phyloP scores from a whole-genome alignment of 1,139 yeast species.

The Nakaseomyces nivariensis region DNA sequence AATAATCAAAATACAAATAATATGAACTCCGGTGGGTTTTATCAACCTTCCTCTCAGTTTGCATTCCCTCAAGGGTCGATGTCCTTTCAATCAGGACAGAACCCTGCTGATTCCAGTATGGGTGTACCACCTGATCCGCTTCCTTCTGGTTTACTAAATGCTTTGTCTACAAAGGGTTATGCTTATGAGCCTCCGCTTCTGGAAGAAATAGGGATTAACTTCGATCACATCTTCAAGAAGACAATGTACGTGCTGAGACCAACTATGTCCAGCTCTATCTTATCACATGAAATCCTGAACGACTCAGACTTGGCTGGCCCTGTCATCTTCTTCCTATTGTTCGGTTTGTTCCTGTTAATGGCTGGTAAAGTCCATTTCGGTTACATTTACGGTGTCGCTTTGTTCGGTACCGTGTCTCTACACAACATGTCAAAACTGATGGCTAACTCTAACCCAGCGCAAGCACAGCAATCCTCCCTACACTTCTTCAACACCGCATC shows the following conservation, averaged over 20 bases:
- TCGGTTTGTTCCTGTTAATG: slow-evolving; percentile 73
- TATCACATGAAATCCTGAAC: slow-evolving; percentile 56
- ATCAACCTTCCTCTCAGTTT: slow-evolving; percentile 26
- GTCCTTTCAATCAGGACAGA: slow-evolving; percentile 17
- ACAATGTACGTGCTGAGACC: slow-evolving; percentile 85
- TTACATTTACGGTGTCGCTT: slow-evolving; percentile 90
- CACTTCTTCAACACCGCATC: slow-evolving; percentile 45
- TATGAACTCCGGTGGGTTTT: slow-evolving; percentile 17
- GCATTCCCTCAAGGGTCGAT: slow-evolving; percentile 30
- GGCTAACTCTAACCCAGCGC: slow-evolving; percentile 31
- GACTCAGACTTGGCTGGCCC: slow-evolving; percentile 97
- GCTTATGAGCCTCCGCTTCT: slow-evolving; percentile 87
- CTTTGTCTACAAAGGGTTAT: slow-evolving; percentile 88
- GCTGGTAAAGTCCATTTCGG: slow-evolving; percentile 95
- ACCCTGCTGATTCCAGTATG: slow-evolving; percentile 7
- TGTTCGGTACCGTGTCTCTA: slow-evolving; percentile 78
- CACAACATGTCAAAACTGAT: slow-evolving; percentile 79
- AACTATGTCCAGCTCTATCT: slow-evolving; percentile 39
- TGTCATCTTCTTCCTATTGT: slow-evolving; percentile 71
- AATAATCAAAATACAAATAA: slow-evolving; percentile 9
- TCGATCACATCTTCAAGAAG: slow-evolving; percentile 74
- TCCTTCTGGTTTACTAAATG: slow-evolving; percentile 74
- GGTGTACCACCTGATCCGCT: slow-evolving; percentile 36
- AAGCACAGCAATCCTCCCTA: slow-evolving; percentile 17
- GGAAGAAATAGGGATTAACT: slow-evolving; percentile 90